Conservation (phyloP, 257 asterid genomes). For the Salvia splendens region DNA sequence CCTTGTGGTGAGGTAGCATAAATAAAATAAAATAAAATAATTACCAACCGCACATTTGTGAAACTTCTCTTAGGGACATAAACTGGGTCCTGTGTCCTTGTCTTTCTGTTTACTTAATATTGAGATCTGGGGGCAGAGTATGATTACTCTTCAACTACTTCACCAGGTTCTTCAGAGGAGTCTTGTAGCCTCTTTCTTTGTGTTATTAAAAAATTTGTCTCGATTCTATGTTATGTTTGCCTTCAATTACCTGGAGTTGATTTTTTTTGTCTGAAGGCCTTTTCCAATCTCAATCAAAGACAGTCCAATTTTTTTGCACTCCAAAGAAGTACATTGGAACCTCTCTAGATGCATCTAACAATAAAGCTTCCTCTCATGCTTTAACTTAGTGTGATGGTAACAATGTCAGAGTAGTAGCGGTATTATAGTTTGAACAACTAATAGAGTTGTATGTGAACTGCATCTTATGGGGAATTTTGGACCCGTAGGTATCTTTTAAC, state of each 20-base stretch:
- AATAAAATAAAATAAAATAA: too few species aligned
- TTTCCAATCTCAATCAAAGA: not conserved
- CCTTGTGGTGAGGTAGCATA: too few species aligned
- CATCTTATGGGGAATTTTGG: conserved; percentile 28
- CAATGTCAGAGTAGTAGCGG: not conserved
- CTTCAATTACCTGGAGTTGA: not conserved
- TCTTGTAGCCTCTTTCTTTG: not conserved
- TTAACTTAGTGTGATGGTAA: conserved; percentile 6
- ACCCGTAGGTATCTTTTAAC: conserved; percentile 10
- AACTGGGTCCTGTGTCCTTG: not conserved
- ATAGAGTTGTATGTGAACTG: conserved; percentile 10
- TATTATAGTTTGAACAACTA: conserved; percentile 11
- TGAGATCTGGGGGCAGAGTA: not conserved
- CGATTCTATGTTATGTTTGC: not conserved
- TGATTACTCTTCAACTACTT: conserved; percentile 5
- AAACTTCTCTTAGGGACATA: not conserved
- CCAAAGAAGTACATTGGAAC: conserved; percentile 9
- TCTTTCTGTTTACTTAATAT: not conserved
- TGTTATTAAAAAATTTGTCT: not conserved
- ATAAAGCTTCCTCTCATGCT: conserved; percentile 15
- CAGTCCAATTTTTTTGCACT: not conserved
- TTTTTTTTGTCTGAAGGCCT: not conserved
- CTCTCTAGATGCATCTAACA: not conserved
- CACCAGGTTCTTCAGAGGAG: not conserved
- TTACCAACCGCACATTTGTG: not conserved